These are phyloP conservation scores for Pseudocohnilembus persalinus DNA, from an alignment of 169 alveolate genomes.

Conservation along the genomic window DNA sequence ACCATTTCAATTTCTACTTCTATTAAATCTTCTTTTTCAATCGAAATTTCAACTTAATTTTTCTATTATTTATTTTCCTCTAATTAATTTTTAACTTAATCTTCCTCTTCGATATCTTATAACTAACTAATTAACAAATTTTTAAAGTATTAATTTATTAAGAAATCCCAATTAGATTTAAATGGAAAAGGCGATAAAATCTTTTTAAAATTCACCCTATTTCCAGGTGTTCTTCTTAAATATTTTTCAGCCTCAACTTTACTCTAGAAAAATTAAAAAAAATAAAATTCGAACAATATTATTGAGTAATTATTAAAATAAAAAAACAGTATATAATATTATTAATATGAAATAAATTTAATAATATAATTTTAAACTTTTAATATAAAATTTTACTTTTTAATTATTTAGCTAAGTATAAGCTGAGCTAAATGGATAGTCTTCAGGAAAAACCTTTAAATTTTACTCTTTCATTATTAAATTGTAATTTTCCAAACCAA, in stretches of 20 bases:
- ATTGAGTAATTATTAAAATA: too few relatives aligned
- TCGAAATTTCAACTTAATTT: neutral
- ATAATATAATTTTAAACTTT: neutral
- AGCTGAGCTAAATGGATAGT: constrained; percentile 11
- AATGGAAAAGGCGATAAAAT: constrained; percentile 22
- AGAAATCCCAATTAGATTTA: constrained; percentile 2
- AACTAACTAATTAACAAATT: constrained; percentile 13
- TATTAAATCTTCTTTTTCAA: constrained; percentile 18
- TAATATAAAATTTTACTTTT: neutral
- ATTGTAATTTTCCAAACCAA: constrained; percentile 5
- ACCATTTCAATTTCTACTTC: constrained; percentile 13
- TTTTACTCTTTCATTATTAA: neutral
- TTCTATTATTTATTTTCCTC: neutral
- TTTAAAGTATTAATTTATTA: too few relatives aligned
- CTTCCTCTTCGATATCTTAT: neutral
- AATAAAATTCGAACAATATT: too few relatives aligned
- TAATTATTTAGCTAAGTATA: neutral
- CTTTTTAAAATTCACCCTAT: constrained; percentile 12
- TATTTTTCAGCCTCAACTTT: neutral
- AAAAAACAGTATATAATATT: too few relatives aligned
- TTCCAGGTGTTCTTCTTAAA: neutral
- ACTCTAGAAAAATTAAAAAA: neutral
- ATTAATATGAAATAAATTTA: neutral
- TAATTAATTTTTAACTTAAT: neutral
- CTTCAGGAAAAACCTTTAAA: constrained; percentile 16